phyloP scores from a whole-genome alignment of 2,329 filamentous ascomycete species.

The Helotiales sp. region DNA sequence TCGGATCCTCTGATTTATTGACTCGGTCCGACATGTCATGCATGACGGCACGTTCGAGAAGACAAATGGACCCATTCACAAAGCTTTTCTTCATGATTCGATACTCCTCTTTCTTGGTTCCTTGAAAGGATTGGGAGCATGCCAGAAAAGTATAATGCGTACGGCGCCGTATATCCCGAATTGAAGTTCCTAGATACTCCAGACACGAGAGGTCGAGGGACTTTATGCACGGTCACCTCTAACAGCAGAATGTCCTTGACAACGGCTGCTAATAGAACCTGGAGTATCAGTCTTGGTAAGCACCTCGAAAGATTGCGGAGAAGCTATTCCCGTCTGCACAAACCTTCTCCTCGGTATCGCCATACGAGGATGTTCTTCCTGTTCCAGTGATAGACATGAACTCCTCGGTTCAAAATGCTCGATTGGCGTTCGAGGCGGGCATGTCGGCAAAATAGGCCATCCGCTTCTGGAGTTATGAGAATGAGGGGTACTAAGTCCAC shows the following conservation, averaged over 20 bases:
- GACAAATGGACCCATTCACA: background rate
- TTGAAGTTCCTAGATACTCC: background rate
- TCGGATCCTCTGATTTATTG: too few species aligned
- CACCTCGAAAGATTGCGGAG: conserved; percentile 11
- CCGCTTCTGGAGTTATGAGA: background rate
- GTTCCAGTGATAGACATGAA: conserved; percentile 3
- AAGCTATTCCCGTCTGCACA: conserved; percentile 6
- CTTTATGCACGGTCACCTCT: conserved; percentile 5
- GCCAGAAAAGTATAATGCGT: too few species aligned
- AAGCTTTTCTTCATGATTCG: too few species aligned
- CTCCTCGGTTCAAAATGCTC: background rate
- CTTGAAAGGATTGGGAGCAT: too few species aligned
- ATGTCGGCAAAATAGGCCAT: conserved; percentile 12
- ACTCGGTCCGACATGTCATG: background rate
- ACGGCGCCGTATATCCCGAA: background rate
- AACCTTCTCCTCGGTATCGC: background rate
- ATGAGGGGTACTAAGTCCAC: conserved; percentile 7
- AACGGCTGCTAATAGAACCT: background rate
- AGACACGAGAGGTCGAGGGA: background rate
- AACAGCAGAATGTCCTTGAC: background rate
- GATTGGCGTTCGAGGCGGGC: conserved; percentile 3
- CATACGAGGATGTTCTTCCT: background rate
- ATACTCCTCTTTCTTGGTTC: background rate
- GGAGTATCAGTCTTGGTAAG: conserved; percentile 9
- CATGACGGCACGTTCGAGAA: background rate